Evolutionary conservation across 495 filamentous ascomycete genomes (phyloP).

Genomic region (Daldinia grandis): DNA sequence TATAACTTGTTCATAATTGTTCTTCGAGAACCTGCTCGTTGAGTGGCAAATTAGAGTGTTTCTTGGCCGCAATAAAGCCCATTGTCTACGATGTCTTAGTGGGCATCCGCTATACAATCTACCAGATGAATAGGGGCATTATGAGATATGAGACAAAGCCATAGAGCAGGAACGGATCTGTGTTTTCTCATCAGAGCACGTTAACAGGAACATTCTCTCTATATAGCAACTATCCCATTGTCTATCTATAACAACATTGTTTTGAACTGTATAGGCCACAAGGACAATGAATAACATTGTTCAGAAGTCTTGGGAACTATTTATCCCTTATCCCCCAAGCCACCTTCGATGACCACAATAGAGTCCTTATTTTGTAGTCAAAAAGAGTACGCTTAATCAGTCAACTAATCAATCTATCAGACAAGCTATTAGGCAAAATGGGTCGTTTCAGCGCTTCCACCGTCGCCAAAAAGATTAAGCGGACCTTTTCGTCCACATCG

Average conservation of each 20-base stretch:
- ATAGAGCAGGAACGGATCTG: neutral
- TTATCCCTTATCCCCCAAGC: neutral
- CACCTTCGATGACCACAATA: neutral
- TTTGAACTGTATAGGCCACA: neutral
- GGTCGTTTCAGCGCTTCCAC: neutral
- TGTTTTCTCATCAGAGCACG: neutral
- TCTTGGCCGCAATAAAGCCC: conserved; percentile 3
- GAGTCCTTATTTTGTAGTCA: neutral
- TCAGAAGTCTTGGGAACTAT: neutral
- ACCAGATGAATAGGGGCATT: neutral
- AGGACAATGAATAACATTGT: neutral
- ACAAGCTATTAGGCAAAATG: neutral
- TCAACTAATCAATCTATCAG: neutral
- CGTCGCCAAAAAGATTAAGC: neutral
- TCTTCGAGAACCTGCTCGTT: conserved; percentile 29
- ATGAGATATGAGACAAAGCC: conserved; percentile 18
- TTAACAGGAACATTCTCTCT: neutral
- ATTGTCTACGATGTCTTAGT: conserved; percentile 27
- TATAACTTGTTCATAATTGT: neutral
- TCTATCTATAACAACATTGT: neutral
- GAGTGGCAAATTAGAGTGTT: neutral
- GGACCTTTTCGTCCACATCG: neutral
- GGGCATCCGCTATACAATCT: neutral
- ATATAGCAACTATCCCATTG: neutral
- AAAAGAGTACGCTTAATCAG: neutral